phyloP scores from a whole-genome alignment of 352 stramenopile species.

The Globisporangium ultimum region DNA sequence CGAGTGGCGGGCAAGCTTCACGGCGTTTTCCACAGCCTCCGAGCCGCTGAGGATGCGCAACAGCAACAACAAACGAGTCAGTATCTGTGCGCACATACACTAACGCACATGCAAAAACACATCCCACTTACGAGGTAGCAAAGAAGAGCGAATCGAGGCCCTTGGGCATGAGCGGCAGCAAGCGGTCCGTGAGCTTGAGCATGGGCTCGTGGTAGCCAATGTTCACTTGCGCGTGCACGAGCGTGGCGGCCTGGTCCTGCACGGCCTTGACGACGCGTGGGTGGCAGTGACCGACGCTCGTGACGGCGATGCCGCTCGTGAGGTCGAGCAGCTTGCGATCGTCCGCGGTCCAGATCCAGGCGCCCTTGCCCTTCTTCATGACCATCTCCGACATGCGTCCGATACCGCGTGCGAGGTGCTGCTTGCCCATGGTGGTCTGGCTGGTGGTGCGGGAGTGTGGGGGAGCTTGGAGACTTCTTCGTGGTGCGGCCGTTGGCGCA shows the following conservation, averaged over 20 bases:
- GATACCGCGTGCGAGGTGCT: slow-evolving; percentile 69
- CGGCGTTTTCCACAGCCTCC: slow-evolving; percentile 91
- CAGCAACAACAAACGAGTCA: not conserved
- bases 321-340: slow-evolving; percentile 91
- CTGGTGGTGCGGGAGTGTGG: not conserved
- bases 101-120: not conserved
- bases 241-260: slow-evolving; percentile 84
- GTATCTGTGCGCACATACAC: too few species aligned
- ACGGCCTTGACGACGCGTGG: slow-evolving; percentile 87
- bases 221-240: slow-evolving; percentile 92
- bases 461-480: not conserved
- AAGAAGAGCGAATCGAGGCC: slow-evolving; percentile 89
- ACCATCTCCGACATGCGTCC: slow-evolving; percentile 85
- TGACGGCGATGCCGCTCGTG: slow-evolving; percentile 92
- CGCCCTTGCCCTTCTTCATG: slow-evolving; percentile 82
- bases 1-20: slow-evolving; percentile 90
- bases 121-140: slow-evolving; percentile 50
- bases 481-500: slow-evolving; percentile 19
- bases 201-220: slow-evolving; percentile 91
- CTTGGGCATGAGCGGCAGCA: slow-evolving; percentile 78
- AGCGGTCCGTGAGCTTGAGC: slow-evolving; percentile 85
- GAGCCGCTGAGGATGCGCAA: slow-evolving; percentile 49
- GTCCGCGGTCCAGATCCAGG: slow-evolving; percentile 85
- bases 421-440: slow-evolving; percentile 48
- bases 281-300: slow-evolving; percentile 92